Base-by-base conservation (phyloP, 352 stramenopile species). In the Globisporangium lucens region DNA sequence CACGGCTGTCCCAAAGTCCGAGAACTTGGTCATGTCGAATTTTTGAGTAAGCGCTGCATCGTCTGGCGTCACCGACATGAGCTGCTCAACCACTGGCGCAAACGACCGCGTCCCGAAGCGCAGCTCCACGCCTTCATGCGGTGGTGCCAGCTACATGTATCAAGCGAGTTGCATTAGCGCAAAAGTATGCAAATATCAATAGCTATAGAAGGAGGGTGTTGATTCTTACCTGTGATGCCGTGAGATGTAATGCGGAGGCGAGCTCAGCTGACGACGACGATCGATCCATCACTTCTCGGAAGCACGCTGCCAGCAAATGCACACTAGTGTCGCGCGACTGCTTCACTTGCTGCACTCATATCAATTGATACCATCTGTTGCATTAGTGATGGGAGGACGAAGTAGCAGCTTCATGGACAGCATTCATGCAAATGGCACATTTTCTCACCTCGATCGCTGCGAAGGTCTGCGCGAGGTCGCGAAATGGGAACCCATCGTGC, bases 51-150 rank as follows among this genome's bases (percentile, higher is more conserved):
- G n/a, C 52, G 65, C 24, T 64, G 22, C 60, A 89, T 63, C 56
- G 83, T n/a, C 47, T 74, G 71, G 36, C 81, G 63, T 38, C 79
- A 69, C 17, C 22, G 71, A 57, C 52, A 74, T 24, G 60, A 90
- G 65, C 55, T 83, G 76, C 20, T 78, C 68, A 9, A 95, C 58
- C 47, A 94, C 73, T 2, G 80, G 69, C 7, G 76, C 76, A 57
- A 94, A 93, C 60, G 67, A 82, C 55, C 89, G 89, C 63, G 76
- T 66, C 13, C 78, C 79, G 51, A 95, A 92, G 9, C 82, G 85
- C 17, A 95, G 72, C 71, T 95, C 85, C 20, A 93, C 73, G 20
- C 87, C 85, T 57, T 89, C 75, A 56, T 94, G 79, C 0, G 85
- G 70, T 15, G 87, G 84, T 6, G 87, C 87, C 46, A 95, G 58